Percentiles rank a stretch among this genome's conserved stretches.
Conservation (phyloP, 2,329 filamentous ascomycete genomes). For the Pseudogymnoascus sp. region DNA sequence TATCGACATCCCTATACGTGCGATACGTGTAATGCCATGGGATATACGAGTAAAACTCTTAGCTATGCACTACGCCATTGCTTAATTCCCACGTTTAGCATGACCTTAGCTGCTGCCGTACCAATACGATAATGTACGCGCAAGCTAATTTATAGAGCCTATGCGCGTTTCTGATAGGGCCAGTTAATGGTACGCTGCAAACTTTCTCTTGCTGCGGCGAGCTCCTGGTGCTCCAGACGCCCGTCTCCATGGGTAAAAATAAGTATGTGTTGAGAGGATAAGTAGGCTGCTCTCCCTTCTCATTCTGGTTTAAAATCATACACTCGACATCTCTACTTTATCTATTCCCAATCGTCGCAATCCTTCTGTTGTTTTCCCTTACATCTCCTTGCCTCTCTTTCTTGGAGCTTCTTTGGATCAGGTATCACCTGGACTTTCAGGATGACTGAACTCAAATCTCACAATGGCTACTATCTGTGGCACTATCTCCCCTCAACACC, state of each 20-base stretch:
- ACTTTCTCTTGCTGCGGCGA: neutral
- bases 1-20: neutral
- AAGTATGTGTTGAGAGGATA: neutral
- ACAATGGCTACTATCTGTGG: constrained; percentile 29
- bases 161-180: neutral
- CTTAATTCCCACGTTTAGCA: neutral
- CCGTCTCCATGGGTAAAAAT: neutral
- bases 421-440: neutral
- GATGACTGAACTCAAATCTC: constrained; percentile 5
- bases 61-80: neutral
- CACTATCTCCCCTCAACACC: constrained; percentile 40
- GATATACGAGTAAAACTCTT: neutral
- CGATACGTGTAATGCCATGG: neutral
- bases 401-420: neutral
- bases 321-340: neutral
- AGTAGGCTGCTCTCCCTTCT: neutral
- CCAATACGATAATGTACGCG: neutral
- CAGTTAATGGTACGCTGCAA: neutral
- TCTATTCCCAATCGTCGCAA: neutral
- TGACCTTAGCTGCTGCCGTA: neutral
- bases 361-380: neutral
- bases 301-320: neutral
- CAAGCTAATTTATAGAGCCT: neutral
- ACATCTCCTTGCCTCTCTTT: neutral
- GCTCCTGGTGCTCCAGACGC: neutral